Evolutionary conservation across 2,329 filamentous ascomycete species (phyloP), one percentile per base, ranked within the genome.

Genomic region (Claviceps maximensis): DNA sequence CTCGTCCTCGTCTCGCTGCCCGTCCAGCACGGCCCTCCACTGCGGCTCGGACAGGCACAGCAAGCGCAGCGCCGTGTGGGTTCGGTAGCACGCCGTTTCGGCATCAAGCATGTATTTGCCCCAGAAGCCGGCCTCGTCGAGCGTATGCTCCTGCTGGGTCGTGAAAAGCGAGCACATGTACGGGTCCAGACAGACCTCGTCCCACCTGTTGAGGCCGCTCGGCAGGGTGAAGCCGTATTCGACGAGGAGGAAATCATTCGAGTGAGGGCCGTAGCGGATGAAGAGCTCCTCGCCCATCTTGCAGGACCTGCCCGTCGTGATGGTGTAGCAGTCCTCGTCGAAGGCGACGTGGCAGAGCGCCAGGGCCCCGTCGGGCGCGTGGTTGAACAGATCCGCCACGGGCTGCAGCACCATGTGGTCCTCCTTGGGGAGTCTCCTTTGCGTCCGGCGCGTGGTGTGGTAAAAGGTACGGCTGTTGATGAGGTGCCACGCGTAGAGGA

Each of bases 311-410:
- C 74, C 68, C 2, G 80, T 74, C 19, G 67, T 73, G 47, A 87
- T 72, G 25, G 70, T 73, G 67, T 81, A 87, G 6, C 74, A 74
- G 1, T 67, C 64, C 1, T 65, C 56, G 47, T 74, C 70, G 59
- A 78, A 79, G n/a, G 70, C 62, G 0, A 81, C 79, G 15, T 71
- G 65, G 65, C 80, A 83, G 29, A 17, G 10, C n/a, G n/a, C n/a
- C n/a, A n/a, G n/a, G 4, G 36, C 3, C 13, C 74, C 73, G 10
- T 58, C 58, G 41, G 74, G 67, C 5, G 69, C 63, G 60, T 78
- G 77, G 59, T 80, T 89, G 71, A 89, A 84, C 53, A 86, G 79
- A 64, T 89, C 86, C 1, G 84, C 80, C 38, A 87, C 82, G 0
- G 86, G 86, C 65, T 83, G 83, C 58, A 88, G 74, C 10, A 79